Base-by-base conservation (phyloP, 129 eudicot genomes). In the Chrysanthemum makinoi region DNA sequence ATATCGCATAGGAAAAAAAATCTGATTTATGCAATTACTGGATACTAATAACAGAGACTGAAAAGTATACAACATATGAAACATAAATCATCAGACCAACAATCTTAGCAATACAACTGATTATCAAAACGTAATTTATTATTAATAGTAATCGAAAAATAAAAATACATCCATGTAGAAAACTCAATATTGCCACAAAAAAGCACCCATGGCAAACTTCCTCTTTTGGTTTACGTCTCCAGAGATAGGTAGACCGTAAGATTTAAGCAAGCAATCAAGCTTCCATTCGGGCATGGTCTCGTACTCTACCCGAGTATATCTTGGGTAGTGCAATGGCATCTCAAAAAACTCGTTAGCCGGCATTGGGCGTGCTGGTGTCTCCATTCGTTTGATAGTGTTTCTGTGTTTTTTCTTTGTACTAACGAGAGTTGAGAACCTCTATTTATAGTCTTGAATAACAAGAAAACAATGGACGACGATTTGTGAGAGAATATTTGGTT, bases 201-300 rank as follows among this genome's bases (percentile, higher is more conserved):
- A 89, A 50, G 96, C 86, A 10, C 96, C 96, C 87, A 86, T 87
- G 12, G 94, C 94, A 62, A 86, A 84, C 73, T 79, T 72, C 72
- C 93, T 84, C 75, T 89, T 89, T 5, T 84, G 83, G 24, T 76
- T 62, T 13, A 86, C 78, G 46, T 79, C 86, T 13, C 89, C 90
- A 0, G 48, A 18, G 46, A 67, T 77, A 3, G 85, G 83, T 35
- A 89, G 85, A 8, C 94, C 94, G 11, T 89, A 89, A 22, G 87
- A 59, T 0, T 66, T 62, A 6, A 89, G 81, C 75, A 89, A 79
- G 75, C 89, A 84, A 63, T 89, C 90, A 1, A 89, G 74, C 65
- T 84, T 86, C 96, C 96, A 86, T 74, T 89, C 96, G 1, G 89
- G 83, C 96, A 89, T 86, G 10, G 52, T 22, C 76, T 84, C 93